These are phyloP conservation scores for Helotiales sp. DNA, from an alignment of 2,329 filamentous ascomycete species.

Conservation along the genomic window DNA sequence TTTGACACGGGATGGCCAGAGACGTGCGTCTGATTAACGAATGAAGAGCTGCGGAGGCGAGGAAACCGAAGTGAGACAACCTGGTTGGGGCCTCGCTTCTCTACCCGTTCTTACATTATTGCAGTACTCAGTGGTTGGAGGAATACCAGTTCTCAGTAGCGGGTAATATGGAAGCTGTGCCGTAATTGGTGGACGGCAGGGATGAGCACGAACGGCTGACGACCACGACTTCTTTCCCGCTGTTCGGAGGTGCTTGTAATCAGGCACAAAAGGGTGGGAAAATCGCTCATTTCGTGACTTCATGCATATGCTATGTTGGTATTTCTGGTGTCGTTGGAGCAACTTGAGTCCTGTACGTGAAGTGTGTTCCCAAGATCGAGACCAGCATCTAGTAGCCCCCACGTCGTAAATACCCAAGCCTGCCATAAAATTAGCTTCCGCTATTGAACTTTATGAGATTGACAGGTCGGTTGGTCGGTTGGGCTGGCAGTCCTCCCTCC, in stretches of 20 bases:
- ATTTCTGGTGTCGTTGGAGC: neutral
- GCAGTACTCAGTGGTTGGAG: neutral
- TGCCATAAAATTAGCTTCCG: neutral
- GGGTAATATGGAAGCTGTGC: neutral
- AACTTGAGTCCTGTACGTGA: neutral
- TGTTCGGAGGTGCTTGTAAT: too few species aligned
- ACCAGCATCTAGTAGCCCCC: neutral
- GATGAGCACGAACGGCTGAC: neutral
- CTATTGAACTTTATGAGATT: neutral
- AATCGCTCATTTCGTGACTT: neutral
- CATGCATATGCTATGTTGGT: neutral
- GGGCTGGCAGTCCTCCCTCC: too few species aligned
- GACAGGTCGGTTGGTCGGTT: neutral
- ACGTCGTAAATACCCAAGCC: neutral
- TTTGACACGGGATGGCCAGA: neutral
- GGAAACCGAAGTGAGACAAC: neutral
- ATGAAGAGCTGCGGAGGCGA: neutral
- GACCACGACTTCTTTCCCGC: neutral
- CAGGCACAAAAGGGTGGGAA: neutral
- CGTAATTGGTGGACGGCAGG: neutral
- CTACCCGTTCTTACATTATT: neutral
- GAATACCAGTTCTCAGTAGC: neutral
- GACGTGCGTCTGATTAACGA: neutral
- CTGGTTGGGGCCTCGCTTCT: neutral
- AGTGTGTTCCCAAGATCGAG: neutral